Conservation (phyloP, 73 alveolate genomes). For the Paramecium biaurelia region DNA sequence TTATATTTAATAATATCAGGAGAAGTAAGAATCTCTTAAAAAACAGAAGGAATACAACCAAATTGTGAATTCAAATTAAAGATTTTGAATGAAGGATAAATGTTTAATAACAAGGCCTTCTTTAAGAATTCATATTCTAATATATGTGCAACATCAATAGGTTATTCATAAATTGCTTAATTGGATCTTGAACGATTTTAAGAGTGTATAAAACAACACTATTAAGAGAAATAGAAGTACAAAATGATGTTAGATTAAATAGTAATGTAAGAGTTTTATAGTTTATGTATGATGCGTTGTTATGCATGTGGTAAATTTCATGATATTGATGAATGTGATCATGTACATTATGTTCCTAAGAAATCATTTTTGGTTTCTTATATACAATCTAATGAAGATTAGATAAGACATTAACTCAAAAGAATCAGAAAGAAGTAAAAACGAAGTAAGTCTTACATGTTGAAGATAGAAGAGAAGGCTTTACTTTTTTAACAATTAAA, state of each 20-base stretch:
- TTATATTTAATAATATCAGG: background rate
- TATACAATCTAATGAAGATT: background rate
- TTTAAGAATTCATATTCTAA: background rate
- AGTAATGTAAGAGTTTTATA: background rate
- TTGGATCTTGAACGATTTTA: background rate
- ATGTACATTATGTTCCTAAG: constrained; percentile 32
- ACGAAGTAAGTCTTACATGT: background rate
- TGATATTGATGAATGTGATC: constrained; percentile 5
- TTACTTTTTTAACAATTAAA: background rate
- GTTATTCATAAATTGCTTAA: background rate
- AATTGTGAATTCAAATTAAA: background rate
- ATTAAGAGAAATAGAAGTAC: background rate
- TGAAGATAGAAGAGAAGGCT: background rate
- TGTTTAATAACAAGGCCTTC: constrained; percentile 6
- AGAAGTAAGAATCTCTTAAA: background rate
- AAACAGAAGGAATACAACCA: background rate
- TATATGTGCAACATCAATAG: background rate
- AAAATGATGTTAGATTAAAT: constrained; percentile 33
- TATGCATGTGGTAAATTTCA: constrained; percentile 36
- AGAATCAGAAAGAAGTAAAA: background rate
- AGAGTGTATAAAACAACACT: background rate
- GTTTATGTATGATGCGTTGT: background rate
- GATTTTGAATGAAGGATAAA: background rate
- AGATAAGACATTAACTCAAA: background rate
- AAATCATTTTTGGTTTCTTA: background rate